Base-by-base conservation (phyloP, 345 rosid species). In the Isatis tinctoria region DNA sequence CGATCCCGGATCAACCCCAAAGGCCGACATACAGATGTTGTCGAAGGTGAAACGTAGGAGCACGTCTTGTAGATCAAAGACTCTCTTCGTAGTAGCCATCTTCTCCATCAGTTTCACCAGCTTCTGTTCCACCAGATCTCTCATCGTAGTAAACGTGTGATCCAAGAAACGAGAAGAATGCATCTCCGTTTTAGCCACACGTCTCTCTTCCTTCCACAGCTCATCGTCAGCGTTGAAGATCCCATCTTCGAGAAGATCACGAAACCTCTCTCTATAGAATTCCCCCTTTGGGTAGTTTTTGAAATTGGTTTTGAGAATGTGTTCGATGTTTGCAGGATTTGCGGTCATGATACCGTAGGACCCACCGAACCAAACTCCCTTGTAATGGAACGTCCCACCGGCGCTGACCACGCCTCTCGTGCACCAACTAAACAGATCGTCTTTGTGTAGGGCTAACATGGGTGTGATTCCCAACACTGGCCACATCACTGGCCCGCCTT, bases 31-130 rank as follows among this genome's bases (percentile, higher is more conserved):
- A 74, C 91, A 92, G 20, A 92, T 86, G 66, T 82, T 90, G 58
- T 90, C 96, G 24, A 92, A 87, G 4, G 98, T 92, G 51, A 90
- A 86, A 70, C 91, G 86, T 28, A 88, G 77, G 22, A 92, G 81
- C n/a, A 92, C 68, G 39, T 87, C 91, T 78, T 92, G 98, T 8
- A 90, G 80, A 82, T 92, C 91, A 60, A 90, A 82, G 30, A 70
- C 64, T 3, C 80, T 80, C 13, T 83, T 79, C 20, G 86, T 70
- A 49, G 18, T 43, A 8, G 67, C 70, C 56, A 84, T 39, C 35
- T 72, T 80, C 57, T 82, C 87, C 18, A 83, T 75, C 17, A 92
- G 36, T 47, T 59, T 82, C 74, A 92, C 54, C 44, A 90, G 75
- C 86, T 86, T 90, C 16, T 76, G 56, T 3, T 85, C 70, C 56